Evolutionary conservation across 495 filamentous ascomycete species (phyloP), one percentile per base, ranked within the genome.

Genomic region (Parathielavia hyrcaniae): DNA sequence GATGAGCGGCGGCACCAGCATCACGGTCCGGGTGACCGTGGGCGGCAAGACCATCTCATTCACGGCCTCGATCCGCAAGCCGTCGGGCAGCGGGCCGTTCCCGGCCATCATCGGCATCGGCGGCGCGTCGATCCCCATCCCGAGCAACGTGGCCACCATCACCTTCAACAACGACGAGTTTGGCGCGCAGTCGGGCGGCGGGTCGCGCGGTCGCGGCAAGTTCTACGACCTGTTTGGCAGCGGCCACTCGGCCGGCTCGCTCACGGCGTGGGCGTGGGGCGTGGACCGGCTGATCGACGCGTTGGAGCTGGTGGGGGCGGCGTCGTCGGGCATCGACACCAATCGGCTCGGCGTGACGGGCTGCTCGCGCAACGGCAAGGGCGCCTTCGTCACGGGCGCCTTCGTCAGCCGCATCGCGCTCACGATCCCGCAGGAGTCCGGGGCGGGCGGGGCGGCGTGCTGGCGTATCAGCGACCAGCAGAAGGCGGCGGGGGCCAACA

Each of bases 281-380:
- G 76, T 81, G 0, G 72, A 73, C 66, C 74, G 79, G 1, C 64
- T 81, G 50, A 76, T 81, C 60, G 79, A 81, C 64, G 77, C 67
- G 1, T 72, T 81, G 39, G 77, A 79, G 71, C 72, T 71, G 66
- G 64, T 77, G n/a, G 69, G 67, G 23, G 63, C 64, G 17, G 53
- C 58, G n/a, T 63, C 59, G 34, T 70, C 75, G 20, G 75, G 75
- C 39, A 79, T 81, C 65, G 77, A 81, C 65, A 64, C 73, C 53
- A 76, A 64, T 60, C 70, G 71, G 0, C 64, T 81, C 12, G 79
- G 76, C 45, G 77, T 79, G 10, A 79, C 77, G 2, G 79, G 78
- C 9, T 81, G 78, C 67, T 78, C 75, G 45, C 77, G 78, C 49
- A 81, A 81, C 68, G 78, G 78, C 57, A 81, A 81, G 69, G 79